Base-by-base conservation (phyloP, 495 filamentous ascomycete species). In the Neurospora sp. region DNA sequence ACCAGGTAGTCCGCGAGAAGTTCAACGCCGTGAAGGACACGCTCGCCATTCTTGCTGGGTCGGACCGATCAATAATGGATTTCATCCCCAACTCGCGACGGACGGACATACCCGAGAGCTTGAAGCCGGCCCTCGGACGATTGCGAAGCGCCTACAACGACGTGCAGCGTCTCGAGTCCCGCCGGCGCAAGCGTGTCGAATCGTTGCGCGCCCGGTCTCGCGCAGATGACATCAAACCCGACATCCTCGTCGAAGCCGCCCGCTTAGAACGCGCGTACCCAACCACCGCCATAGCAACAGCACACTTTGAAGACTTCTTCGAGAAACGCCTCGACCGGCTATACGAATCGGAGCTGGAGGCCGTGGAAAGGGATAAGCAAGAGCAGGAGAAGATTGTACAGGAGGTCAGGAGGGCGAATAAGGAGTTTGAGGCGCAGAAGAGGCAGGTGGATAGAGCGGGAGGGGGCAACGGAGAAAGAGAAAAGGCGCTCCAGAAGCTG, bases 241-340 rank as follows among this genome's bases (percentile, higher is more conserved):
- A 90, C 53, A 91, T 99, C 48, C 84, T 97, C 8, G 84, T 85
- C 53, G 94, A 98, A 83, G 89, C 96, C 1, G 91, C 92, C 22
- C 89, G 93, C 0, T 82, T 99, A 5, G 95, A 99, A 82, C 89
- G 94, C 8, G 89, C 91, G 48, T 94, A 92, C 71, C 91, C 94
- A 1, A 93, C 92, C 85, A 93, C 92, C 40, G 86, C 89, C 39
- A 90, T 99, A 68, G 90, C 92, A 48, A 89, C 94, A 2, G 92
- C 73, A 20, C 93, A 97, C 72, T 99, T 99, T 76, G 96, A 98
- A 75, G 88, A 89, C 68, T 89, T 98, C 41, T 98, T 98, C 71
- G 93, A 97, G 77, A 86, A 91, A 69, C 90, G 93, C 3, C 86
- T 99, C 10, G 85, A 84, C 45, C 79, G 85, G 10, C 82, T 88